phyloP scores from a whole-genome alignment of 164 flowering plant species.

The Tinospora cordifolia region DNA sequence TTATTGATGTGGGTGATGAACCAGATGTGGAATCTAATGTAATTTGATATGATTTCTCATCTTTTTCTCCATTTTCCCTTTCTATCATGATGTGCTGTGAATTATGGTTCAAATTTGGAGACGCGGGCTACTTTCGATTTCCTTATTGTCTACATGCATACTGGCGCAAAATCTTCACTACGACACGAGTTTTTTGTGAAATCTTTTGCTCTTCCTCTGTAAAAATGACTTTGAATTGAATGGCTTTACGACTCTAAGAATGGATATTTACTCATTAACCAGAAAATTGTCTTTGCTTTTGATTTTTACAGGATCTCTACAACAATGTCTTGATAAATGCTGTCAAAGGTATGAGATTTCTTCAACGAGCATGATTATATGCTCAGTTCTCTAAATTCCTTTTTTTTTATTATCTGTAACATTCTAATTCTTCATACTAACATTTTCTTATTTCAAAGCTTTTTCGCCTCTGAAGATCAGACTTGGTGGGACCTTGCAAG shows the following conservation, averaged over 20 bases:
- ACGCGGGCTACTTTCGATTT: background rate
- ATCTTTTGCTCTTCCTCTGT: background rate
- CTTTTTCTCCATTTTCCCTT: background rate
- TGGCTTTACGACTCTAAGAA: background rate
- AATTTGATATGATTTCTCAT: background rate
- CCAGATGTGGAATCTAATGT: background rate
- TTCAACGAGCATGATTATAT: background rate
- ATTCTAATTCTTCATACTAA: background rate
- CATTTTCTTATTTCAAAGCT: constrained; percentile 33
- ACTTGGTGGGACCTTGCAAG: constrained; percentile 84
- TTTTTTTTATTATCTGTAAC: background rate
- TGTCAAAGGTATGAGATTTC: constrained; percentile 48
- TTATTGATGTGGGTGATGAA: background rate
- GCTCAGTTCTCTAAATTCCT: background rate
- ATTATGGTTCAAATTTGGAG: background rate
- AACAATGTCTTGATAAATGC: constrained; percentile 64
- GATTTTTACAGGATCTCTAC: constrained; percentile 56
- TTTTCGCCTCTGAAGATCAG: constrained; percentile 84
- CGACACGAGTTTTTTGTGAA: background rate
- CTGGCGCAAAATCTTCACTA: background rate
- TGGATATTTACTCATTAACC: background rate
- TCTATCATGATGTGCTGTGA: background rate
- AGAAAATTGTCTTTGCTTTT: constrained; percentile 10
- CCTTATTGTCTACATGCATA: background rate
- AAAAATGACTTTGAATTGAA: background rate